Evolutionary conservation across 805 yeast genomes (phyloP).

Genomic region (Millerago galiae): DNA sequence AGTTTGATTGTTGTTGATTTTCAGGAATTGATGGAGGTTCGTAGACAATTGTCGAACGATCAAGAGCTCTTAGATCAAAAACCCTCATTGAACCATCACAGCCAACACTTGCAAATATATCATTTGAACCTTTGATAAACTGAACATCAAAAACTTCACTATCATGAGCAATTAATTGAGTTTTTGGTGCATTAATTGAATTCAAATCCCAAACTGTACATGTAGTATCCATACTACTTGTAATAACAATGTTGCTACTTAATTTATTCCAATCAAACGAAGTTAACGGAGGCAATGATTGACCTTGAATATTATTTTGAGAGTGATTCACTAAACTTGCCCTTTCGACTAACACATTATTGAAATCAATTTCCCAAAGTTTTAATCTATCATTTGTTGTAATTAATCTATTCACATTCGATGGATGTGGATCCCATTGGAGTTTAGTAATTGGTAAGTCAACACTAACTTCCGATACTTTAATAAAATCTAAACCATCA

Average conservation of each 20-base stretch:
- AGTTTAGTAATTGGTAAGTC: slow-evolving; percentile 67
- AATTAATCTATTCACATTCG: slow-evolving; percentile 41
- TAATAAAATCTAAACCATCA: slow-evolving; percentile 35
- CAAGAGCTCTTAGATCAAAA: slow-evolving; percentile 82
- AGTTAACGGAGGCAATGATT: slow-evolving; percentile 75
- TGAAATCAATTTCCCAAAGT: slow-evolving; percentile 46
- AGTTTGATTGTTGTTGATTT: not conserved
- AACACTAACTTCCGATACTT: slow-evolving; percentile 45
- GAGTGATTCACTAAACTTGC: slow-evolving; percentile 35
- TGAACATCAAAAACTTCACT: slow-evolving; percentile 90
- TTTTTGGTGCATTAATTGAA: slow-evolving; percentile 62
- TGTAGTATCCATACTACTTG: slow-evolving; percentile 91
- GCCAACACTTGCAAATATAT: slow-evolving; percentile 86
- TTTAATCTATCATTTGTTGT: slow-evolving; percentile 70
- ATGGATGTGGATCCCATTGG: slow-evolving; percentile 59
- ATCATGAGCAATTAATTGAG: slow-evolving; percentile 95
- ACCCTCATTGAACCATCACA: slow-evolving; percentile 93
- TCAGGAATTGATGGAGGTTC: slow-evolving; percentile 46
- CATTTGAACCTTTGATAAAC: slow-evolving; percentile 65
- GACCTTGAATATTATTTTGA: slow-evolving; percentile 32
- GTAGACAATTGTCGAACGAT: slow-evolving; percentile 90
- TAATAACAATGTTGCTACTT: slow-evolving; percentile 65
- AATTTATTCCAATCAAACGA: slow-evolving; percentile 87
- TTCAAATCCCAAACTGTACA: slow-evolving; percentile 92
- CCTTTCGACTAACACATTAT: slow-evolving; percentile 31